These are phyloP conservation scores for Pyrus hybrid DNA, from an alignment of 331 rosid genomes.

Conservation along the genomic window DNA sequence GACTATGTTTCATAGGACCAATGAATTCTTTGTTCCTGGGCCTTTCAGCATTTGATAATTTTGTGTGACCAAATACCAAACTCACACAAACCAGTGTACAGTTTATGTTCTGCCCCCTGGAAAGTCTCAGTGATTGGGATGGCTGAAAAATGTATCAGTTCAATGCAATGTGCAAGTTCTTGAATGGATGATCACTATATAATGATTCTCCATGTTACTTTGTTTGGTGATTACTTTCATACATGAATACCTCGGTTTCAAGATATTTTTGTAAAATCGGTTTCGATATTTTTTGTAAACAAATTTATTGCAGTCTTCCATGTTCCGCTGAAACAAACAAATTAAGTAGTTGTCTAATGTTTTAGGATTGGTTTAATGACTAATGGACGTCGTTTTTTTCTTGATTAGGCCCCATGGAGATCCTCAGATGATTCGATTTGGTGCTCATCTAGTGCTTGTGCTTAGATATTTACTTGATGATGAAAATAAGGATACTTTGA, in stretches of 20 bases:
- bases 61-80: not conserved
- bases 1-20: not conserved
- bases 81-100: not conserved
- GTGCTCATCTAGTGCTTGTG: constrained; percentile 96
- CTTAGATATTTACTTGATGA: constrained; percentile 77
- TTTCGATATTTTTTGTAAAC: too few species aligned
- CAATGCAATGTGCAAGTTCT: not conserved
- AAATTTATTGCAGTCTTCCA: not conserved
- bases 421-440: constrained; percentile 95
- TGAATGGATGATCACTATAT: not conserved
- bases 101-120: not conserved
- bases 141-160: not conserved
- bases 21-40: not conserved
- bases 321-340: not conserved
- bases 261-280: not conserved
- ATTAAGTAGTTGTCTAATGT: not conserved
- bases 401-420: constrained; percentile 78
- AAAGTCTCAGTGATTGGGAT: not conserved
- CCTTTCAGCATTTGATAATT: not conserved
- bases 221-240: not conserved
- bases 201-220: not conserved
- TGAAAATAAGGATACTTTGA: constrained; percentile 63
- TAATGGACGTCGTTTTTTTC: constrained; percentile 7
- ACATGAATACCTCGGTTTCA: not conserved
- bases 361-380: constrained; percentile 14